A percentile compares a stretch with the other conserved stretches of the same genome.
phyloP scores from a whole-genome alignment of 495 filamentous ascomycete genomes.

The Xylaria acuta region DNA sequence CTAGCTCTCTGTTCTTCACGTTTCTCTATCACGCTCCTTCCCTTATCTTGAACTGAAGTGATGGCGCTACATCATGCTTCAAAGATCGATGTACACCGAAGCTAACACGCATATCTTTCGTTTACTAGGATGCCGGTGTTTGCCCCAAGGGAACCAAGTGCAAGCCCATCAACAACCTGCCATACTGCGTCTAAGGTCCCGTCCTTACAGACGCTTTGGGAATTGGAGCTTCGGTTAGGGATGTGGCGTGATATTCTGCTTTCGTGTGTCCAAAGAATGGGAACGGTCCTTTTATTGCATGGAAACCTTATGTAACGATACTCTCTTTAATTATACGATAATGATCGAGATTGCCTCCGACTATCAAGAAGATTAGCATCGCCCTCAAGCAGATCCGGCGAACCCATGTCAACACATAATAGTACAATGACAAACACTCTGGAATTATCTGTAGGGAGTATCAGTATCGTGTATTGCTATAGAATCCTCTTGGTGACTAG shows the following conservation, averaged over 20 bases:
- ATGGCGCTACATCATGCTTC: neutral
- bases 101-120: constrained; percentile 17
- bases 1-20: neutral
- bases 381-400: neutral
- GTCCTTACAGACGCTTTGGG: neutral
- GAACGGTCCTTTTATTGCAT: constrained; percentile 1
- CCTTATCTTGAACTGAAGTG: neutral
- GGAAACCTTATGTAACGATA: neutral
- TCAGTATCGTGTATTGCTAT: neutral
- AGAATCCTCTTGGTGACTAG: neutral
- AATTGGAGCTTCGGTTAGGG: neutral
- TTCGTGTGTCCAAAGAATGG: neutral
- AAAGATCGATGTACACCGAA: neutral
- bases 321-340: neutral
- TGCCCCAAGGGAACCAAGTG: constrained; percentile 29
- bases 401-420: neutral
- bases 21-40: neutral
- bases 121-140: constrained; percentile 33
- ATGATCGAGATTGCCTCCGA: neutral
- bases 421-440: neutral
- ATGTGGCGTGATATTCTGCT: neutral
- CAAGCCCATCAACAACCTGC: constrained; percentile 36
- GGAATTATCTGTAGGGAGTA: neutral
- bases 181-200: constrained; percentile 33
- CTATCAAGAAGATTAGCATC: neutral